These are phyloP conservation scores for Aspergillus pseudonomiae DNA, from an alignment of 2,329 filamentous ascomycete species.

Conservation along the genomic window DNA sequence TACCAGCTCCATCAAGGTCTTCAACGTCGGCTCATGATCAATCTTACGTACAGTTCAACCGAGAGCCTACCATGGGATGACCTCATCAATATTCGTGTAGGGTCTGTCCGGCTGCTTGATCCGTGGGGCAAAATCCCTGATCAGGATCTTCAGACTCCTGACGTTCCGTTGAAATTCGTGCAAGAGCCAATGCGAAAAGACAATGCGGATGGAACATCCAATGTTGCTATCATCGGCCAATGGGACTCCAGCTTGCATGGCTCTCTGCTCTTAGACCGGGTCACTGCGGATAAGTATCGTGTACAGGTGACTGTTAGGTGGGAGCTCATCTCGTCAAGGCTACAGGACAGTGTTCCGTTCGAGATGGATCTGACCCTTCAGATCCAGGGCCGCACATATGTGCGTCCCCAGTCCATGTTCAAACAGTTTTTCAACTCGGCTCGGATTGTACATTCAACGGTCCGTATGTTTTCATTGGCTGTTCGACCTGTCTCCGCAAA, in stretches of 20 bases:
- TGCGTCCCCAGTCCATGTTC: slow-evolving; percentile 84
- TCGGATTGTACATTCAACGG: slow-evolving; percentile 83
- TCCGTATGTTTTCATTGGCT: slow-evolving; percentile 81
- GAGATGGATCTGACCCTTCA: slow-evolving; percentile 79
- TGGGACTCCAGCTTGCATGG: slow-evolving; percentile 96
- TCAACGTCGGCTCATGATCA: slow-evolving; percentile 83
- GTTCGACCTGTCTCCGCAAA: slow-evolving; percentile 90
- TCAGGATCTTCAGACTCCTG: slow-evolving; percentile 69
- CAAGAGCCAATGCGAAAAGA: slow-evolving; percentile 77
- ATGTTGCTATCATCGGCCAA: slow-evolving; percentile 83
- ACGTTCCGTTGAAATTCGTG: slow-evolving; percentile 76
- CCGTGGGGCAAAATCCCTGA: slow-evolving; percentile 82
- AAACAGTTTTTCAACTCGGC: slow-evolving; percentile 83
- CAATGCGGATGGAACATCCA: slow-evolving; percentile 87
- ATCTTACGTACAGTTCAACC: slow-evolving; percentile 87
- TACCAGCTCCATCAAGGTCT: slow-evolving; percentile 96
- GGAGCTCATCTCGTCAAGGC: slow-evolving; percentile 80
- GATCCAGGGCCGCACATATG: slow-evolving; percentile 79
- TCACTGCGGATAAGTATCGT: slow-evolving; percentile 88
- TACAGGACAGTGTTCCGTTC: slow-evolving; percentile 88
- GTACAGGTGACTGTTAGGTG: slow-evolving; percentile 86
- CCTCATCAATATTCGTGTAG: slow-evolving; percentile 74
- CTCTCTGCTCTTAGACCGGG: slow-evolving; percentile 89
- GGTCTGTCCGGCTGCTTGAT: slow-evolving; percentile 81
- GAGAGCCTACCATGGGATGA: slow-evolving; percentile 88